Evolutionary conservation across 306 rosid species (phyloP).

Genomic region (Vigna nakashimae): DNA sequence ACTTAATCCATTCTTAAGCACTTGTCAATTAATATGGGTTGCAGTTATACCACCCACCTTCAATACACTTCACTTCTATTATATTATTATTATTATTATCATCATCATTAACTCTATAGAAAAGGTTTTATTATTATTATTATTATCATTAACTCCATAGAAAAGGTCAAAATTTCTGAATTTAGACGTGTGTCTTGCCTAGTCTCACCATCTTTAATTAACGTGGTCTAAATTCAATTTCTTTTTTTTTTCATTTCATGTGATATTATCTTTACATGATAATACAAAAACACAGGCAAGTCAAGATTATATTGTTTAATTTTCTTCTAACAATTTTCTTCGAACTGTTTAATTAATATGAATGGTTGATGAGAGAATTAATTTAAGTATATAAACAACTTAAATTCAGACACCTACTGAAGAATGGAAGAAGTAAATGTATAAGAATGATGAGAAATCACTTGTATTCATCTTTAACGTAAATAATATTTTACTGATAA

Average conservation of each 20-base stretch:
- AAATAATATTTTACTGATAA: neutral
- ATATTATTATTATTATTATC: too few species aligned
- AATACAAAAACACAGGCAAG: neutral
- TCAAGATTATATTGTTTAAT: neutral
- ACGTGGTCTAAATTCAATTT: neutral
- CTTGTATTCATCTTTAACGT: neutral
- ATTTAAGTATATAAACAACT: neutral
- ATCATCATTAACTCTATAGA: neutral
- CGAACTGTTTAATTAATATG: neutral
- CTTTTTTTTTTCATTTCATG: too few species aligned
- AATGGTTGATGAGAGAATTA: too few species aligned
- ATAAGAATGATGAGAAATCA: neutral
- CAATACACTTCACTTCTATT: conserved; percentile 18
- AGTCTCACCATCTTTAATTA: neutral
- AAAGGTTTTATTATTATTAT: too few species aligned
- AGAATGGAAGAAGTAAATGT: neutral
- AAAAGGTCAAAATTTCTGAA: neutral
- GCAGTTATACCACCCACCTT: conserved; percentile 19
- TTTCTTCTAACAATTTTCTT: neutral
- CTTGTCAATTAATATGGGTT: conserved; percentile 29
- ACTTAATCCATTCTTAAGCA: conserved; percentile 37
- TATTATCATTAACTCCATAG: neutral
- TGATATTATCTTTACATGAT: too few species aligned
- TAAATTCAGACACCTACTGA: neutral
- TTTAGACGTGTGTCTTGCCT: neutral